A percentile compares a stretch with the other conserved stretches of the same genome.
Evolutionary conservation across 495 filamentous ascomycete genomes (phyloP).

Genomic region (Aspergillus olivimuriae): DNA sequence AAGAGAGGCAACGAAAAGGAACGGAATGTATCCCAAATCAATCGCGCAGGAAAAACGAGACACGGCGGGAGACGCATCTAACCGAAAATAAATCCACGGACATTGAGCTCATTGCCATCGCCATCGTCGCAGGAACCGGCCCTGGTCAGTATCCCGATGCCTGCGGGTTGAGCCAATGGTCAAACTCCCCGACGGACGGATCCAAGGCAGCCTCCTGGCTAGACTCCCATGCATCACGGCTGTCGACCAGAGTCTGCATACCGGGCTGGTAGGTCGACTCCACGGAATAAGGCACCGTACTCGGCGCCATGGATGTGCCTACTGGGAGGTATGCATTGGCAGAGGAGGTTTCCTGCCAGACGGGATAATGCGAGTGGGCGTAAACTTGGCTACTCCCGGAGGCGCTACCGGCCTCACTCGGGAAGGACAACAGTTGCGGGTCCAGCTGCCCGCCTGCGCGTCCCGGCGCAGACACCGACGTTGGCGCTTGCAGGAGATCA

Average conservation of each 20-base stretch:
- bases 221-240: slow-evolving; percentile 14
- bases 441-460: slow-evolving; percentile 33
- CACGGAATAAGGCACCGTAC: slow-evolving; percentile 3
- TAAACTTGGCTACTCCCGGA: slow-evolving; percentile 9
- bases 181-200: slow-evolving; percentile 12
- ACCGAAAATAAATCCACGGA: neutral
- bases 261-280: slow-evolving; percentile 6
- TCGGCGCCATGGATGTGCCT: slow-evolving; percentile 7
- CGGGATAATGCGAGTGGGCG: slow-evolving; percentile 8
- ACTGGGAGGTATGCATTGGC: slow-evolving; percentile 13
- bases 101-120: slow-evolving; percentile 11
- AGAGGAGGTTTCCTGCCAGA: slow-evolving; percentile 15
- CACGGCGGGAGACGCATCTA: neutral
- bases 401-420: slow-evolving; percentile 10
- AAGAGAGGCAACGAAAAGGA: neutral
- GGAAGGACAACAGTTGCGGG: slow-evolving; percentile 35
- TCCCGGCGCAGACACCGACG: slow-evolving; percentile 13
- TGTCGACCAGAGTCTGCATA: slow-evolving; percentile 6
- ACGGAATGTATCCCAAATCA: neutral
- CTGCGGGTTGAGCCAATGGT: slow-evolving; percentile 16
- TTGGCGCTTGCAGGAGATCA: slow-evolving; percentile 43
- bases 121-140: slow-evolving; percentile 2
- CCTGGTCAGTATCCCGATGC: slow-evolving; percentile 2
- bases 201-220: slow-evolving; percentile 11
- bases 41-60: too few relatives aligned